Evolutionary conservation across 768 basidiomycete species (phyloP).

Genomic region (Auricularia sp.): DNA sequence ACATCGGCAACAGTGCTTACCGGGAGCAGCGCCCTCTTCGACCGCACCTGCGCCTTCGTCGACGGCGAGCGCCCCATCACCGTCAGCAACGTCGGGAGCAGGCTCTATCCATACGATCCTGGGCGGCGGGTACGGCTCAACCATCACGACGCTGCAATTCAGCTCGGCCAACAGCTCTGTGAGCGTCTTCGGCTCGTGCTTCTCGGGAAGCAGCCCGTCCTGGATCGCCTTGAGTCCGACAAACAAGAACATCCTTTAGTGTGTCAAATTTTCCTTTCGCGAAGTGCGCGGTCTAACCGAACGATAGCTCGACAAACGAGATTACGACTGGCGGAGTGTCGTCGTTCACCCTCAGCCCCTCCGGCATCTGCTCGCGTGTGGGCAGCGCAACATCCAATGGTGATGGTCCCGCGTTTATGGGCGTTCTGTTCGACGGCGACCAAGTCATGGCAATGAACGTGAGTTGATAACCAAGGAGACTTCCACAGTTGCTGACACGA

Average conservation of each 20-base stretch:
- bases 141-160: not conserved
- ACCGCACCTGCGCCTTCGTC: not conserved
- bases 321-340: slow-evolving; percentile 35
- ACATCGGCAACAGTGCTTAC: not conserved
- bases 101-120: not conserved
- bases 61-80: not conserved
- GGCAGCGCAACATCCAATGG: slow-evolving; percentile 43
- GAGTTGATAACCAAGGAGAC: slow-evolving; percentile 11
- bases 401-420: slow-evolving; percentile 40
- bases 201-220: slow-evolving; percentile 39
- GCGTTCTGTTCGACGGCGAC: slow-evolving; percentile 38
- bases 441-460: slow-evolving; percentile 54
- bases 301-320: slow-evolving; percentile 50
- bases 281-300: not conserved
- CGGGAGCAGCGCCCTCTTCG: not conserved
- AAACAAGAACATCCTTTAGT: slow-evolving; percentile 55
- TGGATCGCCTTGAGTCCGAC: slow-evolving; percentile 53
- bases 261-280: slow-evolving; percentile 14
- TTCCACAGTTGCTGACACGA: not conserved
- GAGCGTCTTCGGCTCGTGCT: not conserved
- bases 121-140: not conserved
- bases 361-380: slow-evolving; percentile 33
- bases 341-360: slow-evolving; percentile 39
- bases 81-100: not conserved
- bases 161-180: not conserved